phyloP scores from a whole-genome alignment of 2,329 filamentous ascomycete species.

The Exophiala oligosperma region DNA sequence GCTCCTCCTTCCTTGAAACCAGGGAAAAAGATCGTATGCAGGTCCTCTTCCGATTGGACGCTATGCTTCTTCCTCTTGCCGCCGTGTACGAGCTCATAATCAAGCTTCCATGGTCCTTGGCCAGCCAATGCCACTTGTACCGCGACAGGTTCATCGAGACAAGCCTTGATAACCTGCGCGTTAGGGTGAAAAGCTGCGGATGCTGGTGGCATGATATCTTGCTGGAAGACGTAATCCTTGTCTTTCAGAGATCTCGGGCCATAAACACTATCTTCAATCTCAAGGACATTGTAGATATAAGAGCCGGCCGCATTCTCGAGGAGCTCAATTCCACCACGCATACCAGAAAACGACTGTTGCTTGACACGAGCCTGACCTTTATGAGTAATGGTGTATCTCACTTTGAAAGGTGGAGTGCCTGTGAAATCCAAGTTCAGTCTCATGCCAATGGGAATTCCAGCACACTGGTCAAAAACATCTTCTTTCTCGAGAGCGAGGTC shows the following conservation, averaged over 20 bases:
- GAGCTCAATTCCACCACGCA: conserved; percentile 82
- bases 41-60: conserved; percentile 61
- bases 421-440: conserved; percentile 85
- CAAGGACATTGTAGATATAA: conserved; percentile 82
- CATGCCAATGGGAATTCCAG: conserved; percentile 87
- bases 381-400: conserved; percentile 73
- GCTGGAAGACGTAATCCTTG: conserved; percentile 67
- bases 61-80: conserved; percentile 75
- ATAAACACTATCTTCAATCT: conserved; percentile 82
- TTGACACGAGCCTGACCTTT: conserved; percentile 54
- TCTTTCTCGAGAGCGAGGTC: conserved; percentile 71
- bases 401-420: conserved; percentile 86
- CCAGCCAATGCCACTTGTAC: conserved; percentile 75
- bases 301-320: conserved; percentile 77
- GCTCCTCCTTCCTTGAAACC: conserved; percentile 78
- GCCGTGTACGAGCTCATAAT: conserved; percentile 90
- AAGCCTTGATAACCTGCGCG: conserved; percentile 62
- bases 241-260: conserved; percentile 62
- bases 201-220: conserved; percentile 90
- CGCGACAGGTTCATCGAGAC: conserved; percentile 77
- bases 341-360: conserved; percentile 61
- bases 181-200: conserved; percentile 68
- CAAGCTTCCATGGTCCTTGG: conserved; percentile 81
- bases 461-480: conserved; percentile 91
- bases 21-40: conserved; percentile 73